Percentiles rank a stretch among this genome's conserved stretches.
These are phyloP conservation scores for Naganishia randhawae DNA, from an alignment of 768 basidiomycete genomes.

Conservation along the genomic window DNA sequence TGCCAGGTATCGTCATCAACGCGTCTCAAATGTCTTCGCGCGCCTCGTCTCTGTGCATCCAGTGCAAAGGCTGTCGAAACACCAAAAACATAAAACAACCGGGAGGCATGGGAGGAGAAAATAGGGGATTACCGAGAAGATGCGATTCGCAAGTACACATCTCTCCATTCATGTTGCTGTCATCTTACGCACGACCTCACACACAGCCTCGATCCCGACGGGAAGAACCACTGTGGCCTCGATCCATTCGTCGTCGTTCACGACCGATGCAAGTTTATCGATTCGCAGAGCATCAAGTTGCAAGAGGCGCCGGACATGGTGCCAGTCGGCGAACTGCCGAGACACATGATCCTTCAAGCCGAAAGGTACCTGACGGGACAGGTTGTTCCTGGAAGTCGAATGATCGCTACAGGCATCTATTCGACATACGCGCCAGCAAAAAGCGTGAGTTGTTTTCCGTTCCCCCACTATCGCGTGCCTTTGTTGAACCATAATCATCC, in stretches of 20 bases:
- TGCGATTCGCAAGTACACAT: conserved; percentile 65
- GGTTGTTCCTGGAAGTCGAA: conserved; percentile 91
- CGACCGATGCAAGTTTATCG: conserved; percentile 86
- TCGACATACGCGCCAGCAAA: conserved; percentile 85
- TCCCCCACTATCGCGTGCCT: neutral
- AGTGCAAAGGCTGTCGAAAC: conserved; percentile 84
- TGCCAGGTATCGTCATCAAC: conserved; percentile 97
- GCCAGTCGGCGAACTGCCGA: conserved; percentile 92
- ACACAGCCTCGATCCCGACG: conserved; percentile 53
- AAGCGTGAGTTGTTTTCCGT: conserved; percentile 58
- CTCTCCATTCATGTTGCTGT: neutral
- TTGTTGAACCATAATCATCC: neutral
- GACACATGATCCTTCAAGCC: conserved; percentile 87
- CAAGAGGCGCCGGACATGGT: conserved; percentile 99
- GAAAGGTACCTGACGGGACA: conserved; percentile 87
- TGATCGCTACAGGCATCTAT: conserved; percentile 93
- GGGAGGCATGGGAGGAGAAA: conserved; percentile 81
- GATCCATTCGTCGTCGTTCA: conserved; percentile 96
- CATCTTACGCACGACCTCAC: neutral
- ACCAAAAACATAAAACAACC: conserved; percentile 75
- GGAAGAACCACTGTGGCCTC: conserved; percentile 88
- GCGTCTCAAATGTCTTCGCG: conserved; percentile 89
- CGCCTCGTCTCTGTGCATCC: conserved; percentile 84
- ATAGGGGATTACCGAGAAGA: conserved; percentile 74
- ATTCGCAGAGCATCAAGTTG: conserved; percentile 92